Evolutionary conservation across 208 protist species (phyloP), one percentile per base, ranked within the genome.

Genomic region (Crithidia fasciculata): DNA sequence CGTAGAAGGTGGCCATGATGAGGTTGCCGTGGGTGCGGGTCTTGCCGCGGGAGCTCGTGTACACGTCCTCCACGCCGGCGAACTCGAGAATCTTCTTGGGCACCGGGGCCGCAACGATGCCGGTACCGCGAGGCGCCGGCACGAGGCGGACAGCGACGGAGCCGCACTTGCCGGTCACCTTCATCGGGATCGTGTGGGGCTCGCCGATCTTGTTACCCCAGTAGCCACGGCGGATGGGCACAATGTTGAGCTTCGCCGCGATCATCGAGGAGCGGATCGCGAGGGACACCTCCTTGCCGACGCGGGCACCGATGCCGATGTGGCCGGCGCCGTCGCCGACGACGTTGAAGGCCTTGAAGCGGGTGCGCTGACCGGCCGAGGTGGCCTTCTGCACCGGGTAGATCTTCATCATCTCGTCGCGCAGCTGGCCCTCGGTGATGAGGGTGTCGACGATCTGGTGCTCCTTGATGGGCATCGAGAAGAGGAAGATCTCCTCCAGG

Each of bases 391-490:
- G 99, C 54, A 99, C 99, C 71, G 99, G 98, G 85, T 96, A 97
- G 78, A 99, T 98, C 85, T 99, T 99, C 93, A 99, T 99, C 69
- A 99, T 98, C 78, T 98, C 90, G 55, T 98, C 96, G 28, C 87
- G 80, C 56, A 97, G 84, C 41, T 85, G 74, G 62, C 85, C 72
- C 69, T 93, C 87, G 36, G 64, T 65, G 66, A 99, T 90, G 91
- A 99, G 99, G 62, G 94, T 74, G 74, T 99, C 99, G 70, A 99
- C 90, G 85, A 99, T 99, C 94, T 99, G 96, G 84, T 94, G 87
- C 91, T 99, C 99, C 95, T 99, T 99, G 94, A 99, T 99, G 84
- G 99, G 98, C 59, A 99, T 89, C 55, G 99, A 99, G 96, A 98
- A 99, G 49, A 99, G 85, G 89, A 99, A 99, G 87, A 99, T 99